Conservation (phyloP, 768 basidiomycete genomes). For the Favolaschia claudopus region DNA sequence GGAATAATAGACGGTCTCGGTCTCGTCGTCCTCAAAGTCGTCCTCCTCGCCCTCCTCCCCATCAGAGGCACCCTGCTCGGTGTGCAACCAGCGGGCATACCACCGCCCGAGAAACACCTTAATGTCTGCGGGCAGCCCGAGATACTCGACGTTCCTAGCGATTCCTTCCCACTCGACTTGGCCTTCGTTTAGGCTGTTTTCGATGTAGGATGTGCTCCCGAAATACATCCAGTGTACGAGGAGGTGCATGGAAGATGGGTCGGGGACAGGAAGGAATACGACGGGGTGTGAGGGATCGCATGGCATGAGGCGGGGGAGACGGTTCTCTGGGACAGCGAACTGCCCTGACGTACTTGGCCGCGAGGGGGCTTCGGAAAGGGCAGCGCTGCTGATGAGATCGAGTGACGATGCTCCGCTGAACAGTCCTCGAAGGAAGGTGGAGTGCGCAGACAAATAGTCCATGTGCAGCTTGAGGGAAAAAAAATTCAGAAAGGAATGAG, state of each 20-base stretch:
- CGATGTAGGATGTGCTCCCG: conserved; percentile 70
- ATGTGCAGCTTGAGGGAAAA: conserved; percentile 67
- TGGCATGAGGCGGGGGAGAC: conserved; percentile 73
- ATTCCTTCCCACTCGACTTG: conserved; percentile 85
- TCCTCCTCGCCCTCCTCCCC: conserved; percentile 39
- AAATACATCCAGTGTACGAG: conserved; percentile 87
- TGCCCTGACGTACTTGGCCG: conserved; percentile 36
- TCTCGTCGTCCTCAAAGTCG: conserved; percentile 43
- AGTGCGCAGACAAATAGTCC: conserved; percentile 86
- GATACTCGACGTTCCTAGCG: conserved; percentile 89
- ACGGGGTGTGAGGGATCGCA: conserved; percentile 72
- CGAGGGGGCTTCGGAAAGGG: conserved; percentile 30
- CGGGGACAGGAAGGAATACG: conserved; percentile 78
- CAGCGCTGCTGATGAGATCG: conserved; percentile 57
- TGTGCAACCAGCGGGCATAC: conserved; percentile 71
- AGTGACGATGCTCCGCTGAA: conserved; percentile 72
- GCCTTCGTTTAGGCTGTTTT: conserved; percentile 71
- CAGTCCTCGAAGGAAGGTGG: conserved; percentile 72
- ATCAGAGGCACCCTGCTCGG: conserved; percentile 37
- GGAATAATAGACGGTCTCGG: conserved; percentile 29
- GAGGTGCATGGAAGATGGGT: conserved; percentile 73
- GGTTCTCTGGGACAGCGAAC: conserved; percentile 55
- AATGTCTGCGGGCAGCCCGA: conserved; percentile 77
- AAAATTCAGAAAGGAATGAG: not conserved
- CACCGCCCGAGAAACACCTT: conserved; percentile 80